phyloP scores from a whole-genome alignment of 306 rosid genomes.

The Quercus robur region DNA sequence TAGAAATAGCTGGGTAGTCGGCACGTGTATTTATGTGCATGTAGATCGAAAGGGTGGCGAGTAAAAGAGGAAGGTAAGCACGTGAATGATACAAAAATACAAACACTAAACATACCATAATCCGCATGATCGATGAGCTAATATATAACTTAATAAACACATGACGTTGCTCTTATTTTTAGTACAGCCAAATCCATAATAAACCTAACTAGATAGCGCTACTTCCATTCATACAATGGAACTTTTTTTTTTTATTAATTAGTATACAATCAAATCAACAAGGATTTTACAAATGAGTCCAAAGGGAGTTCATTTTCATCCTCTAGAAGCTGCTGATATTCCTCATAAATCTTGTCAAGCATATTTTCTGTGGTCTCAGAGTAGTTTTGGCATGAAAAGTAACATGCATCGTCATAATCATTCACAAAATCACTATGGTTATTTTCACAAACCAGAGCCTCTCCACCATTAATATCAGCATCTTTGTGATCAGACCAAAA shows the following conservation, averaged over 20 bases:
- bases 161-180: background rate
- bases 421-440: constrained; percentile 26
- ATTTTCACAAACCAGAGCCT: background rate
- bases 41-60: no score
- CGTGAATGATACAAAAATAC: no score
- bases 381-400: background rate
- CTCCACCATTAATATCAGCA: constrained; percentile 12
- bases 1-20: no score
- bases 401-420: constrained; percentile 19
- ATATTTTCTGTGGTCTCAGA: constrained; percentile 12
- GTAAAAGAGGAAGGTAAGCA: no score
- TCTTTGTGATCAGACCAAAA: background rate
- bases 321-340: constrained; percentile 53
- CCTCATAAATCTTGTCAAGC: constrained; percentile 52
- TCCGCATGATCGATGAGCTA: no score
- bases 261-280: constrained; percentile 22
- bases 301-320: constrained; percentile 34
- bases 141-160: no score
- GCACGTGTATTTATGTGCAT: no score
- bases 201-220: background rate
- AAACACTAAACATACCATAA: no score
- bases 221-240: background rate
- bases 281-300: constrained; percentile 50
- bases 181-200: background rate
- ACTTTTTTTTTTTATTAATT: no score